phyloP scores from a whole-genome alignment of 2,329 filamentous ascomycete genomes.

The Truncatella angustata region DNA sequence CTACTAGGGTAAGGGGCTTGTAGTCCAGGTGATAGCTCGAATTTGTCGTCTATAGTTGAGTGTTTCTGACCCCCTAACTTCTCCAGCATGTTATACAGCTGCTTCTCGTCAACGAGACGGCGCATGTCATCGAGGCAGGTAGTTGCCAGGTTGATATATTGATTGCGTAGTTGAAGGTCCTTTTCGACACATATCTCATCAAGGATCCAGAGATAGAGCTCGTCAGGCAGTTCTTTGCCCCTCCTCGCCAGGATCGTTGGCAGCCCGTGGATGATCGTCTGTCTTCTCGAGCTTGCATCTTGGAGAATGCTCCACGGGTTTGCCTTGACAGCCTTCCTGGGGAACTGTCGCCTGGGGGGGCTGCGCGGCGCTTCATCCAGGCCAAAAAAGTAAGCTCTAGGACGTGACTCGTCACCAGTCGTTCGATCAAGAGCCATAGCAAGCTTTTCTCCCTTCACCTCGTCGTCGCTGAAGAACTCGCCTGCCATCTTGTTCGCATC shows the following conservation, averaged over 20 bases:
- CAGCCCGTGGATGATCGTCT: constrained; percentile 62
- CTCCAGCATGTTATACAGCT: constrained; percentile 53
- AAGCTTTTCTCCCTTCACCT: constrained; percentile 32
- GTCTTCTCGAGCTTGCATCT: constrained; percentile 50
- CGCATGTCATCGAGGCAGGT: constrained; percentile 41
- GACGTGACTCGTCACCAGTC: constrained; percentile 34
- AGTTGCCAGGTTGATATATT: constrained; percentile 58
- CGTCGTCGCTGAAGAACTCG: constrained; percentile 32
- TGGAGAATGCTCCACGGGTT: constrained; percentile 45
- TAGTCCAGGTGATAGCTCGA: constrained; percentile 23
- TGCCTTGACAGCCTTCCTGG: constrained; percentile 33
- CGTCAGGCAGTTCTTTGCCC: constrained; percentile 53
- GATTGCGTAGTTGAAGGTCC: constrained; percentile 52
- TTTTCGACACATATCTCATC: constrained; percentile 56
- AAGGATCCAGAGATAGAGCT: constrained; percentile 66
- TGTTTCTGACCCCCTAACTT: constrained; percentile 55
- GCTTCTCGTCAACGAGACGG: constrained; percentile 42
- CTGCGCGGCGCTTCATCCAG: constrained; percentile 26
- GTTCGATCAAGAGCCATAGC: constrained; percentile 49
- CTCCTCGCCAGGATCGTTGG: constrained; percentile 51
- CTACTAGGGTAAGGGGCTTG: constrained; percentile 31
- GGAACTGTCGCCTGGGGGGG: constrained; percentile 31
- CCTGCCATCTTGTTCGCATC: constrained; percentile 31
- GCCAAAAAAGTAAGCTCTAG: constrained; percentile 51
- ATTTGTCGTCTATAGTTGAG: constrained; percentile 29